Evolutionary conservation across 164 flowering plant species (phyloP).

Genomic region (Dillenia suffruticosa): DNA sequence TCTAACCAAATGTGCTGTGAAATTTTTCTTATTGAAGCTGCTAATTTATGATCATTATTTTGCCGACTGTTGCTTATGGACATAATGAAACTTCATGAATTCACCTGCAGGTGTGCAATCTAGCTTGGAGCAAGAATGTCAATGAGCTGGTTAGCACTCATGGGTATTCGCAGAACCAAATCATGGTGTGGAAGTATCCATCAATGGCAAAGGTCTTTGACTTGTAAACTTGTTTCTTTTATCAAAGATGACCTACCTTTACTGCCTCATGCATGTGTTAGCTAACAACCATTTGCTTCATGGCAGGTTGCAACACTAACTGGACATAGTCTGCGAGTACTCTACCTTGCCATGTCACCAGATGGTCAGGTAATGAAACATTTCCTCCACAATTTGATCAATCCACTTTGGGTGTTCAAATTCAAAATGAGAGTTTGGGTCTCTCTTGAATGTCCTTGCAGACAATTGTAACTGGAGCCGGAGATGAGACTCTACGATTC

Average conservation of each 20-base stretch:
- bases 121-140: slow-evolving; percentile 95
- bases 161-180: slow-evolving; percentile 96
- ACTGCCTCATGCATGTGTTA: neutral
- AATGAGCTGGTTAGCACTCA: slow-evolving; percentile 97
- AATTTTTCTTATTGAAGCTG: too few relatives aligned
- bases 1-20: neutral
- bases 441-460: slow-evolving; percentile 23
- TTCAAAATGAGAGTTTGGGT: neutral
- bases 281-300: neutral
- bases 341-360: slow-evolving; percentile 92
- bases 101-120: slow-evolving; percentile 81
- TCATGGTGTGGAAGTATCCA: slow-evolving; percentile 99
- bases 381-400: too few relatives aligned
- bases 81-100: too few relatives aligned
- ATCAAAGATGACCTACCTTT: too few relatives aligned
- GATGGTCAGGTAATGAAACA: slow-evolving; percentile 81
- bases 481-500: slow-evolving; percentile 93
- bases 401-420: neutral
- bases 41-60: too few relatives aligned
- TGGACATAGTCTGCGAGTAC: slow-evolving; percentile 88
- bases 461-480: slow-evolving; percentile 99
- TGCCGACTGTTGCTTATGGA: too few relatives aligned
- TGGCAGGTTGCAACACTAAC: slow-evolving; percentile 90
- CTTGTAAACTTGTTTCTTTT: neutral
- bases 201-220: slow-evolving; percentile 74